Evolutionary conservation across 2,329 filamentous ascomycete species (phyloP).

Genomic region (Lasiodiplodia theobromae): DNA sequence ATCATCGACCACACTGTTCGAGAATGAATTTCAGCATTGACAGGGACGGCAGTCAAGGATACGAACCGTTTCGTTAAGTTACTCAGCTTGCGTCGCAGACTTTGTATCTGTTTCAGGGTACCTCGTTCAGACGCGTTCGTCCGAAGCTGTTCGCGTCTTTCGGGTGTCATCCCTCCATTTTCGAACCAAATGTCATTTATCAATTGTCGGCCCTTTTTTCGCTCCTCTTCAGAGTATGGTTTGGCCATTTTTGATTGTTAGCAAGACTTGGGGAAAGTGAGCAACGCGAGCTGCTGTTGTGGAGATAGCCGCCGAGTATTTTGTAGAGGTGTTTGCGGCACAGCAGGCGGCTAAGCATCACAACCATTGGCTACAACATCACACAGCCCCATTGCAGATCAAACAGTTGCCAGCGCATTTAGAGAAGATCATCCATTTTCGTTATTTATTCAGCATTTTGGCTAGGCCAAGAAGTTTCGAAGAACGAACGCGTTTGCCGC

Average conservation of each 20-base stretch:
- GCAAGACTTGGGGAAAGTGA: not conserved
- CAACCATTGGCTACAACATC: not conserved
- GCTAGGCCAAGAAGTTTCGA: not conserved
- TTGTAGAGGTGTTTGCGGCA: not conserved
- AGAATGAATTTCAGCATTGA: too few species aligned
- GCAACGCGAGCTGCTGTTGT: not conserved
- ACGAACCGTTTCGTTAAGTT: too few species aligned
- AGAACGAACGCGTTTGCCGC: not conserved
- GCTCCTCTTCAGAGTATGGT: too few species aligned
- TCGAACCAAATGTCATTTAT: too few species aligned
- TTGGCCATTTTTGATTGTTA: not conserved
- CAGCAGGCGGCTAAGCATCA: conserved; percentile 9
- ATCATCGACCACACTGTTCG: not conserved
- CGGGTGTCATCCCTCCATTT: too few species aligned
- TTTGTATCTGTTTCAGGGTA: too few species aligned
- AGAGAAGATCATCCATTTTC: not conserved
- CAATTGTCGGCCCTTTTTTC: too few species aligned
- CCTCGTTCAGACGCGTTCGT: too few species aligned
- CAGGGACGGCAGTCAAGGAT: too few species aligned
- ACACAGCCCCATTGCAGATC: not conserved
- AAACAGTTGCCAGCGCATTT: not conserved
- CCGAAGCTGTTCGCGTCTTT: too few species aligned
- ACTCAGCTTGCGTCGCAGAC: too few species aligned
- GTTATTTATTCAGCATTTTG: not conserved
- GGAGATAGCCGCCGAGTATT: not conserved